A percentile compares a stretch with the other conserved stretches of the same genome.
These are phyloP conservation scores for Xerocomellus dryophilus DNA, from an alignment of 768 basidiomycete genomes.

Conservation along the genomic window DNA sequence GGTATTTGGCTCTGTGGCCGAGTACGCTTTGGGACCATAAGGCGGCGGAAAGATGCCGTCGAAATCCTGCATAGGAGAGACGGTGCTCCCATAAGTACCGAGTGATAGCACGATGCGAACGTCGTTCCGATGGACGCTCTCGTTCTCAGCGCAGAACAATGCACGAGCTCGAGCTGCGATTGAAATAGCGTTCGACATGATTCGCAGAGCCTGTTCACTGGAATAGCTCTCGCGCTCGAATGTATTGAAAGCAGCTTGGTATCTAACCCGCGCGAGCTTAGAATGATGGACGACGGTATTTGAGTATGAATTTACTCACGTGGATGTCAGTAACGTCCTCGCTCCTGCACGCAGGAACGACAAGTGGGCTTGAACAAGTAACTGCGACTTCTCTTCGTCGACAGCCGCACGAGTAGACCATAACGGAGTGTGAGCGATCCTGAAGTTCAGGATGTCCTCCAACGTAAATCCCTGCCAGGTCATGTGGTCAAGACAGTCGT, in stretches of 20 bases:
- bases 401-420: constrained; percentile 70
- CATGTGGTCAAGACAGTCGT: constrained; percentile 4
- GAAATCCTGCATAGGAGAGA: constrained; percentile 68
- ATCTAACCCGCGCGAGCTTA: constrained; percentile 38
- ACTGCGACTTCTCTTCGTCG: constrained; percentile 43
- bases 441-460: constrained; percentile 46
- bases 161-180: constrained; percentile 49
- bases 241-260: constrained; percentile 60
- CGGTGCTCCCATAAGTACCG: constrained; percentile 70
- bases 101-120: constrained; percentile 63
- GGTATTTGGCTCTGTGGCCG: constrained; percentile 32
- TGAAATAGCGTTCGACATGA: constrained; percentile 53
- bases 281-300: background rate
- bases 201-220: constrained; percentile 37
- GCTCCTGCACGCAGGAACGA: constrained; percentile 66
- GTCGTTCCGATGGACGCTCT: constrained; percentile 13
- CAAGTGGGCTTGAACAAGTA: constrained; percentile 56
- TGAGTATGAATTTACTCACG: constrained; percentile 40
- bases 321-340: constrained; percentile 62
- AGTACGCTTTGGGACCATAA: constrained; percentile 56
- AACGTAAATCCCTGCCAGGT: constrained; percentile 61
- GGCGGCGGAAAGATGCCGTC: constrained; percentile 74
- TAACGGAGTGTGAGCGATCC: constrained; percentile 53
- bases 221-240: constrained; percentile 52
- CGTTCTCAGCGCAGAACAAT: constrained; percentile 31